Evolutionary conservation across 768 basidiomycete genomes (phyloP).

Genomic region (Leccinum aurantiacum): DNA sequence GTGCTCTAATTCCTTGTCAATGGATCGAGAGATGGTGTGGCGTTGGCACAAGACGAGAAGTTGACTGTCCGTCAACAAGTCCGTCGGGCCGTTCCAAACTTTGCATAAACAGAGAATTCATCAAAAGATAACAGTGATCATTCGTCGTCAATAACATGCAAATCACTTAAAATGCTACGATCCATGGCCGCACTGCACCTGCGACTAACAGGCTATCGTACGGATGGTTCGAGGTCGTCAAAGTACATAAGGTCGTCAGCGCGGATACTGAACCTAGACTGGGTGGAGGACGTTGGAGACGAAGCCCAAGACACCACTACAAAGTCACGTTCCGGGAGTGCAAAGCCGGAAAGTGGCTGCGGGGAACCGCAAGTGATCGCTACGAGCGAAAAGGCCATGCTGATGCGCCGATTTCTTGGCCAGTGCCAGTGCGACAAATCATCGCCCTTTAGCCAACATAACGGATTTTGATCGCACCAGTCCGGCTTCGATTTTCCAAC

Average conservation of each 20-base stretch:
- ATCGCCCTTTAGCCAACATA: conserved; percentile 56
- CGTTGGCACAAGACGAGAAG: not conserved
- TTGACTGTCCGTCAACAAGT: not conserved
- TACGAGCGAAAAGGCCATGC: conserved; percentile 22
- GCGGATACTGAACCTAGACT: conserved; percentile 18
- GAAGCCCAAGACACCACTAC: conserved; percentile 17
- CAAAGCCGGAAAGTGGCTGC: conserved; percentile 22
- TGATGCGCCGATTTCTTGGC: conserved; percentile 21
- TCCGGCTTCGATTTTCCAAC: conserved; percentile 66
- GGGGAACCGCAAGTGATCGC: conserved; percentile 22
- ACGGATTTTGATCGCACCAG: conserved; percentile 73
- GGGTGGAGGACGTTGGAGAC: conserved; percentile 9
- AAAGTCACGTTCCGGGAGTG: conserved; percentile 15
- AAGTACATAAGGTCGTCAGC: conserved; percentile 29
- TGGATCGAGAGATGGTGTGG: conserved; percentile 1
- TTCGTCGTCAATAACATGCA: conserved; percentile 9
- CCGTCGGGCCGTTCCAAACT: not conserved
- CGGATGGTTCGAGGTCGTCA: conserved; percentile 19
- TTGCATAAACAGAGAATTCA: not conserved
- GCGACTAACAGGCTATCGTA: conserved; percentile 7
- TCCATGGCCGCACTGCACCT: conserved; percentile 11
- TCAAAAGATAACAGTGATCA: not conserved
- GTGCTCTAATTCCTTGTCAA: not conserved
- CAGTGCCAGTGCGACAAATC: conserved; percentile 12
- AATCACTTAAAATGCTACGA: conserved; percentile 8